Base-by-base conservation (phyloP, 2,329 filamentous ascomycete species). In the Lecanicillium sp. region DNA sequence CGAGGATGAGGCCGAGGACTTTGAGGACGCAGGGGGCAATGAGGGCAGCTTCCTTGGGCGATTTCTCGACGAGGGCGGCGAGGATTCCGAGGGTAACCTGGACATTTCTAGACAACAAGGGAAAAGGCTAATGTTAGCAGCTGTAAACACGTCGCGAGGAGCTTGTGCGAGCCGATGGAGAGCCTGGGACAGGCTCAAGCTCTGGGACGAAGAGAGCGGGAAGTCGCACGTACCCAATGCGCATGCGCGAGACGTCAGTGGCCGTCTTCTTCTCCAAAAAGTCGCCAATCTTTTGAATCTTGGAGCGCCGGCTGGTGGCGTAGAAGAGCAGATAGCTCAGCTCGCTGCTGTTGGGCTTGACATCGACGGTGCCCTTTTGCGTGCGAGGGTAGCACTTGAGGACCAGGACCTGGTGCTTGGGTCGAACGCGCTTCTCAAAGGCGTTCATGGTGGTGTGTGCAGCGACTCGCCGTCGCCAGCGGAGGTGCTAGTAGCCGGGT, bases 241-340 rank as follows among this genome's bases (percentile, higher is more conserved):
- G 81, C 60, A 79, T 76, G 56, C 86, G 84, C 79, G 84, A 94
- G 49, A 96, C 87, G 68, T 98, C 92, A 55, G 80, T 83, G 45
- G 85, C 85, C 17, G 87, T 92, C 68, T 90, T 87, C 71, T 90
- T 94, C 68, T 97, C 89, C 48, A 98, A 73, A 58, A 96, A 98
- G 51, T 80, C 81, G 60, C 87, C 88, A 49, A 98, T 89, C 66
- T 98, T 98, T 56, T 92, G 87, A 52, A 97, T 80, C 72, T 97
- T 98, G 64, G 86, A 90, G 48, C 87, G 81, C 44, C 90, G 86
- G 51, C 89, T 95, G 57, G 86, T 94, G 45, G 87, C 88, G 69
- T 98, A 97, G 73, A 94, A 97, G 39, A 97, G 79, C 48, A 98
- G 77, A 60, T 97, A 97, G 64, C 87, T 94, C 46, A 98, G 78